Evolutionary conservation across 108 stramenopile genomes (phyloP).

Genomic region (Licmophora abbreviata): DNA sequence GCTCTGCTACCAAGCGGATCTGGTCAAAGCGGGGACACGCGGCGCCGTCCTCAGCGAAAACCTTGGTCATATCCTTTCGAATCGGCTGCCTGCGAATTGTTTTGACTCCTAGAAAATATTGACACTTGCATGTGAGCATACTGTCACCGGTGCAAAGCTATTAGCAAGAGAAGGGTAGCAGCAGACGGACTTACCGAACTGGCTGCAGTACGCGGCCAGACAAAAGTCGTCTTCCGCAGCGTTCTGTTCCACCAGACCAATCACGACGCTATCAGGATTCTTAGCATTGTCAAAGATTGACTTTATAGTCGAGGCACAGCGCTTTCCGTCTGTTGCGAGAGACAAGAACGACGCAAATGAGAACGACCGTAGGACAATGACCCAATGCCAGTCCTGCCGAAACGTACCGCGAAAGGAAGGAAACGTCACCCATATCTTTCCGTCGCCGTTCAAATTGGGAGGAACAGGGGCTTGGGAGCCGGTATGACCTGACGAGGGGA

Average conservation of each 20-base stretch:
- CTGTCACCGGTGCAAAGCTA: neutral
- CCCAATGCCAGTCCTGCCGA: neutral
- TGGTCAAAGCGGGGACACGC: conserved; percentile 42
- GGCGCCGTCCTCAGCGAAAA: conserved; percentile 10
- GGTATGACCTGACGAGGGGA: neutral
- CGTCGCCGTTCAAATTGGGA: conserved; percentile 30
- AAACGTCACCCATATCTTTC: conserved; percentile 66
- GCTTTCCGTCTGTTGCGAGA: conserved; percentile 40
- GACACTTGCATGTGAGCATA: neutral
- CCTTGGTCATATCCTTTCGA: conserved; percentile 26
- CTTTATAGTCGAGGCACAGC: conserved; percentile 62
- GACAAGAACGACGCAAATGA: neutral
- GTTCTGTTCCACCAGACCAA: conserved; percentile 80
- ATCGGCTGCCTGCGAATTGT: conserved; percentile 11
- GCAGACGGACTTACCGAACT: conserved; percentile 8
- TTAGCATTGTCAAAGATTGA: conserved; percentile 61
- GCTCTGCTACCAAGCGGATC: conserved; percentile 50
- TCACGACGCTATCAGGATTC: conserved; percentile 57
- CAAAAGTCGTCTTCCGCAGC: conserved; percentile 33
- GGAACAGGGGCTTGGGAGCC: conserved; percentile 7
- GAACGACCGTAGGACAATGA: neutral
- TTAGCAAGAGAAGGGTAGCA: neutral
- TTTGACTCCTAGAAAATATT: conserved; percentile 11
- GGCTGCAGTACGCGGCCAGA: conserved; percentile 35
- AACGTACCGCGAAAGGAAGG: conserved; percentile 59